Evolutionary conservation across 257 asterid genomes (phyloP).

Genomic region (Nicotiana tabacum): DNA sequence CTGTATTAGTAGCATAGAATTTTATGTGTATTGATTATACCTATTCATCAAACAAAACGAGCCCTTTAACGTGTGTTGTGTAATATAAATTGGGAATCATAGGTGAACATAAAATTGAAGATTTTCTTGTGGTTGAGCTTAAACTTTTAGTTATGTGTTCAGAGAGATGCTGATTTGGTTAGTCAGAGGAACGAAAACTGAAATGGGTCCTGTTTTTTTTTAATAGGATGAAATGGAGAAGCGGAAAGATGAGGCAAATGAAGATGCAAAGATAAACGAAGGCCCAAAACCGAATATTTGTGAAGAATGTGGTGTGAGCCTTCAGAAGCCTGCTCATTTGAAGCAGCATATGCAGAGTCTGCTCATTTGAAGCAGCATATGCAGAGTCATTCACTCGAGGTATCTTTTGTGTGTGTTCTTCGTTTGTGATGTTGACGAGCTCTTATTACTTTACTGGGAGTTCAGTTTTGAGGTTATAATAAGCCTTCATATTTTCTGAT

Average conservation of each 20-base stretch:
- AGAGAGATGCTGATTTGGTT: background rate
- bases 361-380: slow-evolving; percentile 90
- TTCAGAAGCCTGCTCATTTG: slow-evolving; percentile 77
- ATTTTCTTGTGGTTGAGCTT: background rate
- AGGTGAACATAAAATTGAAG: background rate
- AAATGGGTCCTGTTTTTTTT: background rate
- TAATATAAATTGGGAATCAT: no score
- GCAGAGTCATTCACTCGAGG: slow-evolving; percentile 87
- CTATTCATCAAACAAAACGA: no score
- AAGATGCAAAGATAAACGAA: slow-evolving; percentile 20
- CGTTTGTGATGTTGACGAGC: background rate
- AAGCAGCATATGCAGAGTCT: slow-evolving; percentile 88
- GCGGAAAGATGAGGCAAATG: slow-evolving; percentile 36
- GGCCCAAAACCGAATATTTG: slow-evolving; percentile 43
- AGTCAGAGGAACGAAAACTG: background rate
- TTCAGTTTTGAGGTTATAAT: background rate
- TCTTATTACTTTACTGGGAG: background rate
- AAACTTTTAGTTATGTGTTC: background rate
- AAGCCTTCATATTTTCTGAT: background rate
- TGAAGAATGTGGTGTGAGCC: slow-evolving; percentile 63
- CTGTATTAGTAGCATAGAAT: no score
- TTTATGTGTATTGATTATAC: no score
- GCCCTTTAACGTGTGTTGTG: no score
- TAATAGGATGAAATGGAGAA: slow-evolving; percentile 3
- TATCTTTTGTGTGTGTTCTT: background rate